Evolutionary conservation across 345 rosid species (phyloP), one percentile per base, ranked within the genome.

Genomic region (Eucalyptus microcorys): DNA sequence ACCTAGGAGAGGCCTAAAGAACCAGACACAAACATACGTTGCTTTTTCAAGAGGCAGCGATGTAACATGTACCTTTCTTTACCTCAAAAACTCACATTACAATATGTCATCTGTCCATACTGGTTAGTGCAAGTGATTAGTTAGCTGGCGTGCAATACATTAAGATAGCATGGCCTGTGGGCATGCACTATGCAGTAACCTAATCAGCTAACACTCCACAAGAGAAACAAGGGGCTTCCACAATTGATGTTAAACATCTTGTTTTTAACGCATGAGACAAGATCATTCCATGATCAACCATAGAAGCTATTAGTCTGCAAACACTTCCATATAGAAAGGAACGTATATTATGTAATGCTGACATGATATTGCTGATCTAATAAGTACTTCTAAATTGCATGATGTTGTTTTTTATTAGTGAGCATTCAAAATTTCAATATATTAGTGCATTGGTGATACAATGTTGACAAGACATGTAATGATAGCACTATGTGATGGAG

Each of bases 281-380:
- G 30, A 10, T 55, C 61, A 55, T 55, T 24, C 4, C 61, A 9
- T 55, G 27, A 24, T 55, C 61, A 8, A 2, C 61, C 61, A 55
- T 22, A 24, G 61, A 24, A 55, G 61, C 27, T 55, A 55, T 10
- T 55, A 24, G 61, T 55, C 27, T 55, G 24, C 61, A 55, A 55
- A 55, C 61, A 55, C 30, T 55, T 55, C 1, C 61, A 24, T 24
- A 24, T 3, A 55, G 1, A 24, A 55, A 22, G 61, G 6, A 55
- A 55, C 3, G 5, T 3, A 2, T 19, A 8, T 24, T 1, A 55
- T 55, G 61, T 24, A 55, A 55, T 4, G 13, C 14, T 0, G 0
- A 55, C 30, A 22, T 1, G 61, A 55, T 55, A 26, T 55, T 6
- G 14, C 30, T 2, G 0, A 55, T 55, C 1, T 24, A 55, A 55